These are phyloP conservation scores for Planoprotostelium fungivorum DNA, from an alignment of 78 protist genomes.

Conservation along the genomic window DNA sequence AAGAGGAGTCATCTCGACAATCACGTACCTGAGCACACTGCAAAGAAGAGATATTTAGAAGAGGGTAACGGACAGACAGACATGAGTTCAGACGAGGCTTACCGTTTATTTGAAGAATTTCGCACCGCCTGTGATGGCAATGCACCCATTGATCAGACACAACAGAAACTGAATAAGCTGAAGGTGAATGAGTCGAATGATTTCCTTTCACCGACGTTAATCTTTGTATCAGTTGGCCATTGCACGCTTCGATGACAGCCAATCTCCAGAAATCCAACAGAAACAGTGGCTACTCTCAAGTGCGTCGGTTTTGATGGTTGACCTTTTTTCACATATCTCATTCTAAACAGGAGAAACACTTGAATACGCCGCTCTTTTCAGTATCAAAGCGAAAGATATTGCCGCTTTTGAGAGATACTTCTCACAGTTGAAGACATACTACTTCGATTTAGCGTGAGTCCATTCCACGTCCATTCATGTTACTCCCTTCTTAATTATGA, in stretches of 20 bases:
- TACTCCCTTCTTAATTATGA: too few species aligned
- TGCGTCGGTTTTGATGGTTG: not conserved
- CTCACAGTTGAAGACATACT: constrained; percentile 36
- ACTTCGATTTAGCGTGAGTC: constrained; percentile 16
- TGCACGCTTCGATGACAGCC: too few species aligned
- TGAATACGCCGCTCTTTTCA: constrained; percentile 38
- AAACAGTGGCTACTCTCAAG: not conserved
- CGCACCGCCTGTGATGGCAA: not conserved
- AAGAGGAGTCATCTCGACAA: too few species aligned
- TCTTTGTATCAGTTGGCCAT: too few species aligned
- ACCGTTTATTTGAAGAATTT: not conserved
- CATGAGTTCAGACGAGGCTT: not conserved
- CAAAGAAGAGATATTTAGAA: too few species aligned
- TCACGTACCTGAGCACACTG: too few species aligned
- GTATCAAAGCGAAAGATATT: constrained; percentile 34
- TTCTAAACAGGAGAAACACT: constrained; percentile 44
- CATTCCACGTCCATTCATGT: too few species aligned
- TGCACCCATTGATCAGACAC: not conserved
- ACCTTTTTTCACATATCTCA: not conserved
- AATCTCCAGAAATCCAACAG: not conserved
- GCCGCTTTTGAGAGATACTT: constrained; percentile 45
- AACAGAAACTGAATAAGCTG: not conserved
- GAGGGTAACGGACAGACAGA: not conserved
- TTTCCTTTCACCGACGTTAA: too few species aligned
- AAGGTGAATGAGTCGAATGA: not conserved